phyloP scores from a whole-genome alignment of 164 flowering plant species.

The Berberis vulgaris region DNA sequence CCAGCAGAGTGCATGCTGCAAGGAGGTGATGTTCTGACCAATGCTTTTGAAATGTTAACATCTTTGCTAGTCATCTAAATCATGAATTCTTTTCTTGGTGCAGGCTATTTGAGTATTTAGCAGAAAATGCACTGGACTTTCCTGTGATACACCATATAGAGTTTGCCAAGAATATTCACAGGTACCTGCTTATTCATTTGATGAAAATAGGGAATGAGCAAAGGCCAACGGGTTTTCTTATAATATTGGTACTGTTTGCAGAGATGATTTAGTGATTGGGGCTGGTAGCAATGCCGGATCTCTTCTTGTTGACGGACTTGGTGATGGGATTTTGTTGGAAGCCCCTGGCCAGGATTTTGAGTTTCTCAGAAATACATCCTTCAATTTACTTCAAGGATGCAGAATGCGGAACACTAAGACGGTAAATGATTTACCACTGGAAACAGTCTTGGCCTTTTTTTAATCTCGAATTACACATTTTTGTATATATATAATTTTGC shows the following conservation, averaged over 20 bases:
- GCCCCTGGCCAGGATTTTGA: conserved; percentile 87
- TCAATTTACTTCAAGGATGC: conserved; percentile 96
- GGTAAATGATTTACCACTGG: conserved; percentile 25
- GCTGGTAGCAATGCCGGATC: conserved; percentile 90
- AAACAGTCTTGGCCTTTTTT: background rate
- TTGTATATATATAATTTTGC: conserved; percentile 2
- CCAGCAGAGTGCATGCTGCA: conserved; percentile 90
- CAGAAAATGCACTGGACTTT: too few relatives aligned
- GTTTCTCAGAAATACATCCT: conserved; percentile 81
- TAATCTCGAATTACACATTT: background rate
- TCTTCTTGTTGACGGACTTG: conserved; percentile 94
- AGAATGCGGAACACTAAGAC: conserved; percentile 98
- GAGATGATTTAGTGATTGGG: conserved; percentile 89
- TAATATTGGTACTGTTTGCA: conserved; percentile 16
- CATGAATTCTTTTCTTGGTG: too few relatives aligned
- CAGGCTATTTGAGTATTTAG: too few relatives aligned
- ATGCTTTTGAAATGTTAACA: background rate
- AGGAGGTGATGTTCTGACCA: conserved; percentile 50
- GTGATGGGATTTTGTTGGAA: conserved; percentile 85
- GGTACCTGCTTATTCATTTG: conserved; percentile 29
- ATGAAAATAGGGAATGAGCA: background rate
- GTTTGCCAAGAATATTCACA: conserved; percentile 22
- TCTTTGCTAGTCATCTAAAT: too few relatives aligned
- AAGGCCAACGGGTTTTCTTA: conserved; percentile 2
- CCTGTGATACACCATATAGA: too few relatives aligned